These are phyloP conservation scores for Ophiostoma piceae DNA, from an alignment of 2,329 filamentous ascomycete genomes.

Conservation along the genomic window DNA sequence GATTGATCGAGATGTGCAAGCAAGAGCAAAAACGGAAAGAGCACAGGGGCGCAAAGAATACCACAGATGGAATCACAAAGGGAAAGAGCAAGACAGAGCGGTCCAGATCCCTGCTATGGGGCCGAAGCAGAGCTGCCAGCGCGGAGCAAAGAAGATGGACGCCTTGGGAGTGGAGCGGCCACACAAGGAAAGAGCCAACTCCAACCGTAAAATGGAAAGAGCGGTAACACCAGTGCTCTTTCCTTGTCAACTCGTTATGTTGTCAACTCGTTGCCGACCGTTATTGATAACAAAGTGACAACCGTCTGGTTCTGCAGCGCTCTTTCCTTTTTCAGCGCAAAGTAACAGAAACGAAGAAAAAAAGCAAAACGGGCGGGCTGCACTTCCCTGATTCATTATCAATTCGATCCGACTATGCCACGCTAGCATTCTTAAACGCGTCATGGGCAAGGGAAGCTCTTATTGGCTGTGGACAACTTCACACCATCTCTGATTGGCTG, in stretches of 20 bases:
- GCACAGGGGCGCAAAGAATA: not conserved
- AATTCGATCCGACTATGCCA: not conserved
- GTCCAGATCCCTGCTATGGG: slow-evolving; percentile 3
- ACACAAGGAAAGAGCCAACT: not conserved
- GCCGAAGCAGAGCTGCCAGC: not conserved
- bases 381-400: not conserved
- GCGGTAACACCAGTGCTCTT: slow-evolving; percentile 2
- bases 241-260: not conserved
- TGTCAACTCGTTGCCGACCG: no score
- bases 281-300: not conserved
- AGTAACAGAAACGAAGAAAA: not conserved
- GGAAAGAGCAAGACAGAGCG: slow-evolving; percentile 6
- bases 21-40: not conserved
- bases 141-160: not conserved
- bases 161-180: not conserved
- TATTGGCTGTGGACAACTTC: not conserved
- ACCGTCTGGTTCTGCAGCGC: slow-evolving; percentile 6
- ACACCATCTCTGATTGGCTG: not conserved
- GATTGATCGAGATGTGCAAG: not conserved
- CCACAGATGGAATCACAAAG: not conserved
- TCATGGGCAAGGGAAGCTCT: slow-evolving; percentile 4
- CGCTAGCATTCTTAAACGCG: slow-evolving; percentile 2
- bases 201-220: not conserved
- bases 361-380: not conserved
- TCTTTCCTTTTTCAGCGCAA: not conserved